phyloP scores from a whole-genome alignment of 371 early-diverging fungal genomes.

The Apophysomyces sp. region DNA sequence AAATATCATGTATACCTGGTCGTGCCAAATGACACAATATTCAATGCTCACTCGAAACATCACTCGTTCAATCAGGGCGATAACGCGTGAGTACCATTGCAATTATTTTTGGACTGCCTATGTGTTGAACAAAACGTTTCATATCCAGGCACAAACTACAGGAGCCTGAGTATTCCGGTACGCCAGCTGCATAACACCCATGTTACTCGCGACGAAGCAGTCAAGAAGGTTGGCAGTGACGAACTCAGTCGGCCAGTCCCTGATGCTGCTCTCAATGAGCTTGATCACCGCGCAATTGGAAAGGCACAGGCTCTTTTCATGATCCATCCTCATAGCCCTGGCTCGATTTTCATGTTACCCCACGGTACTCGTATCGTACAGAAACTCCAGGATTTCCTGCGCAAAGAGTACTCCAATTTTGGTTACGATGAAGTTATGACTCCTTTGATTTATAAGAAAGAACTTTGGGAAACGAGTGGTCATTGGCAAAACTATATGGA shows the following conservation, averaged over 20 bases:
- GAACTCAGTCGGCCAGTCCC: neutral
- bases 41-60: neutral
- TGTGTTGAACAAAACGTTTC: no score
- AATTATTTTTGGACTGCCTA: no score
- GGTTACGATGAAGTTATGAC: conserved; percentile 96
- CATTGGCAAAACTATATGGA: conserved; percentile 96
- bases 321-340: conserved; percentile 85
- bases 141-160: no score
- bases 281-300: conserved; percentile 97
- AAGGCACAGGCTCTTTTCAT: conserved; percentile 66
- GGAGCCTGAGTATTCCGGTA: no score
- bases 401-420: conserved; percentile 81
- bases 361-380: conserved; percentile 92
- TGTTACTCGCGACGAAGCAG: neutral
- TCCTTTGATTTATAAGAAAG: conserved; percentile 92
- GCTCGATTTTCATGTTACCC: conserved; percentile 93
- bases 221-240: neutral
- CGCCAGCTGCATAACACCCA: neutral
- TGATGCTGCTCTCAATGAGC: conserved; percentile 20
- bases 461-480: conserved; percentile 95
- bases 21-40: neutral
- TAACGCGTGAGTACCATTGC: neutral
- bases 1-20: neutral
- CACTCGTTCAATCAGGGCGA: neutral
- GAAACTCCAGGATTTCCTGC: conserved; percentile 65